phyloP scores from a whole-genome alignment of 1,284 basidiomycete species.

The Vanrija sp. region DNA sequence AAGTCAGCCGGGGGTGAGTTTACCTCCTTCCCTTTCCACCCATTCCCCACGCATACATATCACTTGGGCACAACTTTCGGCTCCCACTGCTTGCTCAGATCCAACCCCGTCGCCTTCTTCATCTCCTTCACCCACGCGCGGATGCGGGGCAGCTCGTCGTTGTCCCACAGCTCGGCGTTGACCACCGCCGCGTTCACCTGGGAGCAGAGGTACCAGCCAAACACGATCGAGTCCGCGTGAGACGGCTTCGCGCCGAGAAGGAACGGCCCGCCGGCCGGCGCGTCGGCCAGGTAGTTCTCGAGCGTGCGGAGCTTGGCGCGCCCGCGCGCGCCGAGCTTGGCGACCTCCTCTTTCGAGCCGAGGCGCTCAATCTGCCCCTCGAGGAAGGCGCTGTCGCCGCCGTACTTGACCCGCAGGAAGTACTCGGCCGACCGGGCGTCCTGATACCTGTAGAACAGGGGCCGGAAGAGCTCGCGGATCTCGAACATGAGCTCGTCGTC shows the following conservation, averaged over 20 bases:
- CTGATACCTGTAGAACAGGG: background rate
- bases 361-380: background rate
- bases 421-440: background rate
- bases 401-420: constrained; percentile 1
- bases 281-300: background rate
- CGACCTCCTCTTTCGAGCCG: background rate
- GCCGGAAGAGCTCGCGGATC: constrained; percentile 1
- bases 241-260: constrained; percentile 7
- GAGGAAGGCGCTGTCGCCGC: background rate
- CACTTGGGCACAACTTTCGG: background rate
- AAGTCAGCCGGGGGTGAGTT: too few species aligned
- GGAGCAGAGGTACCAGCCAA: constrained; percentile 15
- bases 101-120: background rate
- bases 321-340: background rate
- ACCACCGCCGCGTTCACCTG: constrained; percentile 12
- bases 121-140: constrained; percentile 17
- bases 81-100: background rate
- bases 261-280: constrained; percentile 1
- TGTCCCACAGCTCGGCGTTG: constrained; percentile 12
- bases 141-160: constrained; percentile 10
- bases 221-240: constrained; percentile 22
- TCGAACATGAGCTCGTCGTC: background rate
- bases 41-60: background rate
- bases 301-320: background rate
- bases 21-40: too few species aligned